Percentiles rank a stretch among this genome's conserved stretches.
Conservation (phyloP, 2,329 filamentous ascomycete species). For the Plenodomus tracheiphilus region DNA sequence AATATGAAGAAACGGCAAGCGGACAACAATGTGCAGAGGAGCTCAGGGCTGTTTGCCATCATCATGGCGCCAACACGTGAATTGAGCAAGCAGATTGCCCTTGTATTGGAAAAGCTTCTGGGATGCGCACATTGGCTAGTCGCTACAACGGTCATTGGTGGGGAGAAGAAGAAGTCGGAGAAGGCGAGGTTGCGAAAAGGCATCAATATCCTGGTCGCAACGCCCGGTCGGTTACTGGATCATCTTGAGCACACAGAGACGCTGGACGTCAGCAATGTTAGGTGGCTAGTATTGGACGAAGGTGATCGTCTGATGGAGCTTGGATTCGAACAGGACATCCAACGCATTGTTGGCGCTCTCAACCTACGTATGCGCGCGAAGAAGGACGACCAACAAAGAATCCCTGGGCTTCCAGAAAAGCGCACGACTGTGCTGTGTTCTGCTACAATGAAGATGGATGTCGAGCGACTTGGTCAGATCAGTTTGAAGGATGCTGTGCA, state of each 20-base stretch:
- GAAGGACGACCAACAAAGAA: slow-evolving; percentile 62
- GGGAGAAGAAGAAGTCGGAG: slow-evolving; percentile 77
- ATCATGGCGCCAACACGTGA: slow-evolving; percentile 94
- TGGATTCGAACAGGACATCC: slow-evolving; percentile 93
- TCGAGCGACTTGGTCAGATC: slow-evolving; percentile 90
- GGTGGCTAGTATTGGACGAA: slow-evolving; percentile 94
- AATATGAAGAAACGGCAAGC: slow-evolving; percentile 49
- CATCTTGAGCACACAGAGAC: slow-evolving; percentile 92
- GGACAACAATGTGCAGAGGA: slow-evolving; percentile 65
- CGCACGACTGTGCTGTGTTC: slow-evolving; percentile 91
- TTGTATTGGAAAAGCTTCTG: slow-evolving; percentile 81
- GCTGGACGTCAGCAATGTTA: slow-evolving; percentile 82
- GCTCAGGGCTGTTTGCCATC: slow-evolving; percentile 90
- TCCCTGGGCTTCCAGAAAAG: slow-evolving; percentile 69
- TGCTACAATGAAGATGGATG: slow-evolving; percentile 96
- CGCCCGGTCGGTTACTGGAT: slow-evolving; percentile 86
- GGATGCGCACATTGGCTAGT: slow-evolving; percentile 94
- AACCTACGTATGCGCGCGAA: slow-evolving; percentile 65
- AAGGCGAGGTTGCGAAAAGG: slow-evolving; percentile 94
- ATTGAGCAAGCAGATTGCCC: slow-evolving; percentile 88
- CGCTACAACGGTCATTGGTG: slow-evolving; percentile 78
- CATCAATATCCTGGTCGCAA: slow-evolving; percentile 93
- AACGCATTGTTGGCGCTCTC: slow-evolving; percentile 80
- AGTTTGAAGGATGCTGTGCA: slow-evolving; percentile 91
- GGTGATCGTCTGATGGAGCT: slow-evolving; percentile 98